Base-by-base conservation (phyloP, 192 early-diverging fungal species). In the Rhizophagus sp. region DNA sequence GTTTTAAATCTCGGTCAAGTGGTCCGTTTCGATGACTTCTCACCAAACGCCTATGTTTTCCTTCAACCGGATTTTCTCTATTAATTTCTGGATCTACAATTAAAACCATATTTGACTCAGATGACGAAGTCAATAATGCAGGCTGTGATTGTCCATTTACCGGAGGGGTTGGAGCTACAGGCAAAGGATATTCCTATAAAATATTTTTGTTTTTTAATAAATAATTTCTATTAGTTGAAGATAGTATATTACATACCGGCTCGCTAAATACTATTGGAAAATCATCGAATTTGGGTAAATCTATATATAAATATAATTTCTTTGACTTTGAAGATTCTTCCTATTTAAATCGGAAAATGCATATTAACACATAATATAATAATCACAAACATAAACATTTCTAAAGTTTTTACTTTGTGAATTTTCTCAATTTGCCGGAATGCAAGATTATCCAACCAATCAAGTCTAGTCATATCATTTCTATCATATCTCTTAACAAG, bases 181-280 rank as follows among this genome's bases (percentile, higher is more conserved):
- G 84, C 13, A 88, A 73, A 15, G 68, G 62, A 72, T 93, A 93
- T 80, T 93, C 91, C 93, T 94, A 78, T 1, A 34, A 22, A 52
- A 11, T 12, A 80, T 50, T 34, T 10, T 2, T 0, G 27, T 75
- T 71, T 19, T 50, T 25, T 49, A 68, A 33, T 62, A 10, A 34
- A 34, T 47, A 72, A 19, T 62, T 39, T 64, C 64, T 81, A 66
- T 69, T 77, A 73, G 17, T n/a, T 52, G 22, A 7, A 34, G 9
- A 25, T 36, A 30, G 15, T 22, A 80, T 22, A 76, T 3, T 39
- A 86, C 90, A 84, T 90, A 94, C 90, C 49, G 86, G 79, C 76
- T 99, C 97, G 79, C 95, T 92, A 86, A 90, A 96, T 19, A 98
- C 92, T n/a, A 98, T 87, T 4, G 97, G 95, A 86, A 99, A 98